Evolutionary conservation across 306 rosid species (phyloP).

Genomic region (Pachyrhizus erosus): DNA sequence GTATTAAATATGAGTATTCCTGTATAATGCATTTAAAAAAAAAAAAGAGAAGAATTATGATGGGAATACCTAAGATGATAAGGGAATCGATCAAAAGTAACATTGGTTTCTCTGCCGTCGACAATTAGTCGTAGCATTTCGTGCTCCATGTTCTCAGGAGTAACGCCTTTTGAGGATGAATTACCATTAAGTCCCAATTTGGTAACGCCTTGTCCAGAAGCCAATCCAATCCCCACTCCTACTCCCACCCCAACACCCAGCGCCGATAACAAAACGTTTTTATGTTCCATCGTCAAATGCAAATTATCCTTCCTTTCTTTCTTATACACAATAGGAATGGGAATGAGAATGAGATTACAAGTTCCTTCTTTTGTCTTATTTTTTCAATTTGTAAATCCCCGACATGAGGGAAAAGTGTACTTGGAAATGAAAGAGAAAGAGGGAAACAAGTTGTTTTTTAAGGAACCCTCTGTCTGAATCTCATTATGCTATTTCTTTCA

Average conservation of each 20-base stretch:
- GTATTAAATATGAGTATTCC: no score
- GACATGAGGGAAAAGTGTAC: no score
- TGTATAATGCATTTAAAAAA: no score
- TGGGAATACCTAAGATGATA: constrained; percentile 77
- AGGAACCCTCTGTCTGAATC: no score
- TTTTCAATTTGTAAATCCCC: no score
- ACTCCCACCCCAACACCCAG: constrained; percentile 80
- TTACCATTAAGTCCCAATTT: constrained; percentile 50
- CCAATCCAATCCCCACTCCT: constrained; percentile 84
- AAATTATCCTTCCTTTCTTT: neutral
- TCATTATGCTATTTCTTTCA: no score
- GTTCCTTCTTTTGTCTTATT: no score
- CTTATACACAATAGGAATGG: neutral
- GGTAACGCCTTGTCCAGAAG: constrained; percentile 57
- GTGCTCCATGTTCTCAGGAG: constrained; percentile 63
- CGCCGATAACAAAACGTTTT: constrained; percentile 64
- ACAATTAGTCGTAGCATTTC: constrained; percentile 68
- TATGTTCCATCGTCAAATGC: constrained; percentile 72
- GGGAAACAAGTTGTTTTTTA: no score
- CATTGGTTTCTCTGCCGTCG: constrained; percentile 74
- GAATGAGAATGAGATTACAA: neutral
- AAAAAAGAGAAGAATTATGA: no score
- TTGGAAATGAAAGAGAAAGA: no score
- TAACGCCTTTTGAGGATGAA: constrained; percentile 43
- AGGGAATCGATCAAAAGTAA: constrained; percentile 84